Conservation (phyloP, 176 grass and related monocot genomes). For the Themeda triandra region DNA sequence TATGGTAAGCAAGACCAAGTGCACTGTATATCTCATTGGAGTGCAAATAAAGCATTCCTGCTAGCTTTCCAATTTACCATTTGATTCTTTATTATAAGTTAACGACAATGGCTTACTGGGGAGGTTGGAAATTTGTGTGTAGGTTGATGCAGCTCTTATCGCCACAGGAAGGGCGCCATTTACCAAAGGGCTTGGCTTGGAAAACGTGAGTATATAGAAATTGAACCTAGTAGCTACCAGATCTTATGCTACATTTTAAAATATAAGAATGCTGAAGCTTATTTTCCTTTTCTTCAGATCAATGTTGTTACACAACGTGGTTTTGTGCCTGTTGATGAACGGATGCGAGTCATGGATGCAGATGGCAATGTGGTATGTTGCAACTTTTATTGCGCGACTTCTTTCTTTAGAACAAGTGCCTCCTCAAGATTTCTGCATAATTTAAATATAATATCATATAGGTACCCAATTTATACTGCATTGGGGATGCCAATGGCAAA, state of each 20-base stretch:
- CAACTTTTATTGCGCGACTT: not conserved
- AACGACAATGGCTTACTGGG: not conserved
- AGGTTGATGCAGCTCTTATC: constrained; percentile 98
- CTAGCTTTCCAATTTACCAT: not conserved
- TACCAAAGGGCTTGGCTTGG: constrained; percentile 94
- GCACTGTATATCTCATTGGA: not conserved
- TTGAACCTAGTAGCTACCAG: not conserved
- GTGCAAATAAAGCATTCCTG: not conserved
- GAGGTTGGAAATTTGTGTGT: not conserved
- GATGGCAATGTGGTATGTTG: constrained; percentile 74
- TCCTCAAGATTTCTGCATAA: not conserved
- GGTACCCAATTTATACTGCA: constrained; percentile 92
- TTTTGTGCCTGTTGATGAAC: constrained; percentile 95
- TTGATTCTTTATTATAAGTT: not conserved
- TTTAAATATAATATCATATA: constrained; percentile 11
- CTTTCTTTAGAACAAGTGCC: not conserved
- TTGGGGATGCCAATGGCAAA: constrained; percentile 97
- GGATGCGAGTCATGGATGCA: constrained; percentile 80
- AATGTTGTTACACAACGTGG: constrained; percentile 86
- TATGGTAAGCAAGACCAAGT: not conserved
- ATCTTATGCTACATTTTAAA: constrained; percentile 2
- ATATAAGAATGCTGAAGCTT: not conserved
- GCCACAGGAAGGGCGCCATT: constrained; percentile 96
- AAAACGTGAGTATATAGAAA: constrained; percentile 64
- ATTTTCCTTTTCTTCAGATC: constrained; percentile 54